Evolutionary conservation across 2,329 filamentous ascomycete genomes (phyloP).

Genomic region (Colletotrichum spaethianum): DNA sequence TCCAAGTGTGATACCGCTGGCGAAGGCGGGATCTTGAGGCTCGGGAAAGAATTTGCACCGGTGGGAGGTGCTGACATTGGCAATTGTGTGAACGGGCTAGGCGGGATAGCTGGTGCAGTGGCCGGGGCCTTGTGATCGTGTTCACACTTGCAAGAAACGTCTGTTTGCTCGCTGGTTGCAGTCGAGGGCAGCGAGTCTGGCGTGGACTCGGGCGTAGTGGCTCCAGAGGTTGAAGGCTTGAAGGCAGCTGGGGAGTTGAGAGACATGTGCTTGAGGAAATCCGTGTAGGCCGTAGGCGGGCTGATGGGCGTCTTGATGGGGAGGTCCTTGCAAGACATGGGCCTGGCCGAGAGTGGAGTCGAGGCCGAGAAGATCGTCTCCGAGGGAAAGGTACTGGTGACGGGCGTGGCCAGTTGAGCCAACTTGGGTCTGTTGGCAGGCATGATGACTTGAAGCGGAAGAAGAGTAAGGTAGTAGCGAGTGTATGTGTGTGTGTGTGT

Average conservation of each 20-base stretch:
- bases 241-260: constrained; percentile 76
- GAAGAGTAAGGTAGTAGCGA: constrained; percentile 38
- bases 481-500: no score
- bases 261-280: constrained; percentile 90
- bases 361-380: constrained; percentile 71
- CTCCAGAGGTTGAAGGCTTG: constrained; percentile 65
- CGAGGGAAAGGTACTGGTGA: constrained; percentile 74
- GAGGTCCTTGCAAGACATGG: constrained; percentile 53
- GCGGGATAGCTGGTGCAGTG: constrained; percentile 57
- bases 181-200: constrained; percentile 56
- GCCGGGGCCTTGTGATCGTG: constrained; percentile 60
- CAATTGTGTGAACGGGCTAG: constrained; percentile 67
- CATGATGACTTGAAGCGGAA: constrained; percentile 57
- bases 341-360: constrained; percentile 73
- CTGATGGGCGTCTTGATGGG: constrained; percentile 92
- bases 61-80: constrained; percentile 74
- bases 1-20: constrained; percentile 77
- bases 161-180: constrained; percentile 65
- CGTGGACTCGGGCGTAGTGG: constrained; percentile 61
- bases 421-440: constrained; percentile 71
- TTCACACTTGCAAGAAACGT: constrained; percentile 71
- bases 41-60: constrained; percentile 72
- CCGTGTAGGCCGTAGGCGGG: constrained; percentile 89
- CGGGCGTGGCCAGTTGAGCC: constrained; percentile 73
- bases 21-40: constrained; percentile 84